Evolutionary conservation across 1,284 basidiomycete species (phyloP).

Genomic region (Cutaneotrichosporon cavernicola): DNA sequence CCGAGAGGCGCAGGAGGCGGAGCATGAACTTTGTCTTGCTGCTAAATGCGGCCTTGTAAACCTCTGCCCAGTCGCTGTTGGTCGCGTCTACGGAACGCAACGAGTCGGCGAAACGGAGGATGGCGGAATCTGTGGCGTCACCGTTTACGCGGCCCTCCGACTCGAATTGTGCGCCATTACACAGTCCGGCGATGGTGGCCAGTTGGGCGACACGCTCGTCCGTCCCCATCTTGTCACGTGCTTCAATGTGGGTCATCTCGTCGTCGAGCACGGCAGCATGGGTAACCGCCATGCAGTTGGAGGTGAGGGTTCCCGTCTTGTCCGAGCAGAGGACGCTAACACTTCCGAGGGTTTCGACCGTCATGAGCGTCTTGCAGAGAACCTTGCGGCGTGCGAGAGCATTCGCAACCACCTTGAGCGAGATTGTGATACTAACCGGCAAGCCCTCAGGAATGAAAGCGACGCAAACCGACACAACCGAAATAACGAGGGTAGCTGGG

Average conservation of each 20-base stretch:
- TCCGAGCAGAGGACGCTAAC: constrained; percentile 62
- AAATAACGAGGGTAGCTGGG: constrained; percentile 60
- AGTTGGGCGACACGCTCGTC: constrained; percentile 42
- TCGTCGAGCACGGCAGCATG: constrained; percentile 56
- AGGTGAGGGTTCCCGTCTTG: constrained; percentile 61
- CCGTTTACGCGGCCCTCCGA: constrained; percentile 59
- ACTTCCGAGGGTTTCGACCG: constrained; percentile 63
- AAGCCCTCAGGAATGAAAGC: constrained; percentile 64
- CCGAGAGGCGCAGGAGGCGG: constrained; percentile 40
- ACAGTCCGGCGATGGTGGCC: constrained; percentile 59
- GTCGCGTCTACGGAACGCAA: constrained; percentile 48
- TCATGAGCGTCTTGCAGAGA: constrained; percentile 62
- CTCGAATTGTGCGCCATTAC: constrained; percentile 64
- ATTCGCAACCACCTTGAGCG: constrained; percentile 55
- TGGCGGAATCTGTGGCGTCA: constrained; percentile 64
- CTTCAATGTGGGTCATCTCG: constrained; percentile 40
- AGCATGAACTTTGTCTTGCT: constrained; percentile 70
- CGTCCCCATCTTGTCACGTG: constrained; percentile 35
- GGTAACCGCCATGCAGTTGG: constrained; percentile 56
- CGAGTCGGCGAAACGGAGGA: constrained; percentile 62
- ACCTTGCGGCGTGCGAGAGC: constrained; percentile 61
- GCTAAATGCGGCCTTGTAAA: constrained; percentile 60
- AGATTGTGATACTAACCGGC: constrained; percentile 56
- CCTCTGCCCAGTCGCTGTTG: constrained; percentile 49
- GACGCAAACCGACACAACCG: constrained; percentile 63